Evolutionary conservation across 345 rosid species (phyloP).

Genomic region (Brassica incana): DNA sequence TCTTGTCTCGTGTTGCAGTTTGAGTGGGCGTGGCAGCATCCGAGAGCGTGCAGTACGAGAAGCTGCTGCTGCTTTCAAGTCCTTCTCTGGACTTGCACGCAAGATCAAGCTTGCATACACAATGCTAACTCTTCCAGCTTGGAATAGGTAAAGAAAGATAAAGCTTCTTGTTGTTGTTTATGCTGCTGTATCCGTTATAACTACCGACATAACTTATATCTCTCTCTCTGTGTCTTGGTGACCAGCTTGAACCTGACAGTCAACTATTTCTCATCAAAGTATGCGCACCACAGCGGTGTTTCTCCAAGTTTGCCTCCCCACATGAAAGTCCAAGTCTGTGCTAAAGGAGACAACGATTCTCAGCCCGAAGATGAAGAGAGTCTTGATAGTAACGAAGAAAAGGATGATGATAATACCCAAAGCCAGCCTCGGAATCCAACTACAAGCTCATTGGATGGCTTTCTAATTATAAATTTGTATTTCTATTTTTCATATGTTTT

Average conservation of each 20-base stretch:
- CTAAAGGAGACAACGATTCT: slow-evolving; percentile 35
- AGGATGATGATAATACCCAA: slow-evolving; percentile 26
- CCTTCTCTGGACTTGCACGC: slow-evolving; percentile 75
- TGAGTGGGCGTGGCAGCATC: slow-evolving; percentile 99
- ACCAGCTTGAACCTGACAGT: too few relatives aligned
- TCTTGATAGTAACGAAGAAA: slow-evolving; percentile 33
- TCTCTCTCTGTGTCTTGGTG: too few relatives aligned
- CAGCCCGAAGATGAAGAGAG: slow-evolving; percentile 39
- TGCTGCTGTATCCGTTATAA: too few relatives aligned
- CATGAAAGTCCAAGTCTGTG: slow-evolving; percentile 55
- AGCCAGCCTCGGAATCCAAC: slow-evolving; percentile 21
- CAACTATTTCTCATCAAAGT: too few relatives aligned
- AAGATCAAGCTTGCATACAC: slow-evolving; percentile 41
- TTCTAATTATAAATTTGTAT: too few relatives aligned
- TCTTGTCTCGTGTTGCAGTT: slow-evolving; percentile 52
- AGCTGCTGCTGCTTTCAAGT: slow-evolving; percentile 75
- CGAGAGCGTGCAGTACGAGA: slow-evolving; percentile 70
- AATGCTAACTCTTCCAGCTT: too few relatives aligned
- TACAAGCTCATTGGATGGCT: not conserved
- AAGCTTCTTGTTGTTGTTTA: too few relatives aligned
- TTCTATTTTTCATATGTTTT: too few relatives aligned
- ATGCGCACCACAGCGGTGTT: too few relatives aligned
- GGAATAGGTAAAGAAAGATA: too few relatives aligned
- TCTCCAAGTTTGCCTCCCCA: too few relatives aligned
- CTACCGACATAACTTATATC: too few relatives aligned